Percentiles rank a stretch among this genome's conserved stretches.
These are phyloP conservation scores for Anastatica hierochuntica DNA, from an alignment of 345 rosid species.

Conservation along the genomic window DNA sequence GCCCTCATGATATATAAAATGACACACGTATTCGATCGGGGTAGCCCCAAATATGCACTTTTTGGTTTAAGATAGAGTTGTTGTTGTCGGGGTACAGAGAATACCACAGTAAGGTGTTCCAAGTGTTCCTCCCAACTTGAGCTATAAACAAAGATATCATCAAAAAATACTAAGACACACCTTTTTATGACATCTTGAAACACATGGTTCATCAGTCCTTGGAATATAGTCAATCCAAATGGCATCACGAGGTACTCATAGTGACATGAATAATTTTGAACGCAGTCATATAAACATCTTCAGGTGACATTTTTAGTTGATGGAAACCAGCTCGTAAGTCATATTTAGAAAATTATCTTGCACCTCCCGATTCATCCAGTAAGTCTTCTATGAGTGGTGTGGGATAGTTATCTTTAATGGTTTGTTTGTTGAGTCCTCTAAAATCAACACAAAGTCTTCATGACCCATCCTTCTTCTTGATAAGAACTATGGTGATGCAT, in stretches of 20 bases:
- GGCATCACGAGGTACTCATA: neutral
- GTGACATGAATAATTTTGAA: neutral
- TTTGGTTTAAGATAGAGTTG: no score
- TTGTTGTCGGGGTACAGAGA: no score
- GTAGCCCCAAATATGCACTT: no score
- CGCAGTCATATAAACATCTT: neutral
- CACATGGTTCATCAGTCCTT: neutral
- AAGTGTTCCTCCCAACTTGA: neutral
- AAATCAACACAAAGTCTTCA: no score
- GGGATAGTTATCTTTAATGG: neutral
- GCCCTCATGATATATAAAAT: no score
- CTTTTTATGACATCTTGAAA: neutral
- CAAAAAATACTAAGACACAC: neutral
- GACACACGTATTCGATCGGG: no score
- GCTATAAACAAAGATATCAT: neutral
- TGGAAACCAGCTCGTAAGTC: neutral
- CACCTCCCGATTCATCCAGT: neutral
- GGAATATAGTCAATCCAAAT: neutral
- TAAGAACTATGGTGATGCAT: neutral
- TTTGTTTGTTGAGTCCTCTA: no score
- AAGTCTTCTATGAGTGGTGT: neutral
- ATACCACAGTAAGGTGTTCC: no score
- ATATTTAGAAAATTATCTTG: neutral
- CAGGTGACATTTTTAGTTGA: neutral
- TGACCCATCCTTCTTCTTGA: no score